Evolutionary conservation across 2,329 filamentous ascomycete genomes (phyloP).

Genomic region (Sporothrix globosa): DNA sequence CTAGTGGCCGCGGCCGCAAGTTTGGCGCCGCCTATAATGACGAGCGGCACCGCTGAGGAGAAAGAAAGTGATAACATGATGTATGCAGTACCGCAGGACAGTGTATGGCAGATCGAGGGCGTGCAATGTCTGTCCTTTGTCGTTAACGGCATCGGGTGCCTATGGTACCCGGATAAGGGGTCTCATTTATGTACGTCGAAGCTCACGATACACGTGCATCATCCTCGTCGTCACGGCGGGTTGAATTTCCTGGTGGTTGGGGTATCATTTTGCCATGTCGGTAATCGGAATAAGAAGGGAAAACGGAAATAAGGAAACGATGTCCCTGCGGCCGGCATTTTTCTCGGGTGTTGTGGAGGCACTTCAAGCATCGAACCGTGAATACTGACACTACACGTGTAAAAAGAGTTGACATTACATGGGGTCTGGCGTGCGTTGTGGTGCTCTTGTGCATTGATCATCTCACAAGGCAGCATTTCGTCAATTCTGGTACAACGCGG

Average conservation of each 20-base stretch:
- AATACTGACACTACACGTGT: neutral
- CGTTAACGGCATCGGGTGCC: neutral
- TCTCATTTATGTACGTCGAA: neutral
- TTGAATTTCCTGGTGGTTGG: neutral
- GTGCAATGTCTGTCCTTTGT: neutral
- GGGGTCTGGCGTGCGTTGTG: too few species aligned
- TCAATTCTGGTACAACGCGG: conserved; percentile 10
- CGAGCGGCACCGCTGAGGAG: neutral
- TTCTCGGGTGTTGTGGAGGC: neutral
- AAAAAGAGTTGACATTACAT: neutral
- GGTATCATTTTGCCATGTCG: neutral
- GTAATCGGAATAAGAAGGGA: neutral
- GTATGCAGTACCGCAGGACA: neutral
- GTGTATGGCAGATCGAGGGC: neutral
- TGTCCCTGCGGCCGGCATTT: neutral
- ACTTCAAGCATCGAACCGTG: neutral
- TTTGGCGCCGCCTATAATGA: neutral
- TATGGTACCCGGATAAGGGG: neutral
- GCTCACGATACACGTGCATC: neutral
- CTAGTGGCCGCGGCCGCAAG: conserved; percentile 1
- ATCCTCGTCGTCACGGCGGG: neutral
- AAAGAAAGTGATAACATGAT: conserved; percentile 1
- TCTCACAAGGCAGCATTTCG: neutral
- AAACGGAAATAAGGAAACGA: neutral
- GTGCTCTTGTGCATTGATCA: neutral